Evolutionary conservation across 148 eudicot species (phyloP).

Genomic region (Silene conica): DNA sequence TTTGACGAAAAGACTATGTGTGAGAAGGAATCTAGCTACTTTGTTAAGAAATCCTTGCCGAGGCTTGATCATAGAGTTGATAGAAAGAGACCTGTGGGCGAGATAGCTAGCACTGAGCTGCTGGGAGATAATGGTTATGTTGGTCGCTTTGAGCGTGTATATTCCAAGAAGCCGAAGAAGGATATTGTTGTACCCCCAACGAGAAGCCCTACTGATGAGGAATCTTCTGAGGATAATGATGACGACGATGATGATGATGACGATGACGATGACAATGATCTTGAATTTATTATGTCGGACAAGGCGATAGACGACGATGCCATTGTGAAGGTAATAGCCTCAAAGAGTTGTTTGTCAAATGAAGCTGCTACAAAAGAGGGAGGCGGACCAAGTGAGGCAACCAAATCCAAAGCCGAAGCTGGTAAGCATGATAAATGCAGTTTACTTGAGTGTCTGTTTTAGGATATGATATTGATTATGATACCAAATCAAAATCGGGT

Average conservation of each 20-base stretch:
- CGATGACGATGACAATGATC: conserved; percentile 12
- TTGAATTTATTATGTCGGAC: conserved; percentile 9
- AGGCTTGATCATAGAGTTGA: conserved; percentile 6
- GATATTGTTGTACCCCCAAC: not conserved
- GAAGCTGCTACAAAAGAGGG: not conserved
- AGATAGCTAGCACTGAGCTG: conserved; percentile 20
- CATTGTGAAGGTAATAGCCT: not conserved
- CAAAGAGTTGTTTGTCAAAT: conserved; percentile 1
- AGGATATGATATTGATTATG: too few species aligned
- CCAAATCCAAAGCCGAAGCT: conserved; percentile 5
- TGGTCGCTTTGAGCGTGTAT: not conserved
- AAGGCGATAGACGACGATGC: not conserved
- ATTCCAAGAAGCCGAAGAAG: conserved; percentile 26
- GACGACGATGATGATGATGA: not conserved
- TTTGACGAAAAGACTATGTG: conserved; percentile 40
- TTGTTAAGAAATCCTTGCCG: conserved; percentile 30
- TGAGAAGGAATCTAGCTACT: conserved; percentile 52
- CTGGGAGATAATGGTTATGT: conserved; percentile 20
- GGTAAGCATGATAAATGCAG: conserved; percentile 13
- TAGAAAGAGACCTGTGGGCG: conserved; percentile 17
- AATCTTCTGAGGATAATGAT: not conserved
- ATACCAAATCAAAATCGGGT: too few species aligned
- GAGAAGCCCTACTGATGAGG: conserved; percentile 5
- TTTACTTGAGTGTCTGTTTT: not conserved
- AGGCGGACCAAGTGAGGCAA: not conserved